Conservation (phyloP, 139 green algal species). For the Micractinium conductrix region DNA sequence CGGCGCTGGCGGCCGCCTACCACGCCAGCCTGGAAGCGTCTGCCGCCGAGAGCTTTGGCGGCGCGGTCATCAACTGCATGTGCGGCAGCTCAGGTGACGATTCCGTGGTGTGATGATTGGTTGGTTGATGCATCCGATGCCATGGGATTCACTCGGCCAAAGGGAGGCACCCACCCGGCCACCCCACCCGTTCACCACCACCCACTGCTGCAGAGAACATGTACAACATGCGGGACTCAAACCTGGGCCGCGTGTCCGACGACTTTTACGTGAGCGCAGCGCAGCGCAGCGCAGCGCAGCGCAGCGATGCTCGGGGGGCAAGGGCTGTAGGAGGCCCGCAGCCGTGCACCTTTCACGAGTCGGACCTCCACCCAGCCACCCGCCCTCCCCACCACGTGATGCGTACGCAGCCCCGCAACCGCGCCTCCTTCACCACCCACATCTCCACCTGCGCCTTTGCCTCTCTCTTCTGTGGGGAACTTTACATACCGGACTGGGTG, state of each 20-base stretch:
- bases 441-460: conserved; percentile 90
- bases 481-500: conserved; percentile 59
- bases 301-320: too few species aligned
- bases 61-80: conserved; percentile 98
- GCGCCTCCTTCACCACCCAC: conserved; percentile 83
- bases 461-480: conserved; percentile 69
- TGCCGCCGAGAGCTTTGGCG: conserved; percentile 82
- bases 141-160: background rate
- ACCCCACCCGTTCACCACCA: background rate
- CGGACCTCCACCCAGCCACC: too few species aligned
- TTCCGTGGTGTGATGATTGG: too few species aligned
- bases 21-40: conserved; percentile 80
- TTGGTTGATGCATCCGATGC: too few species aligned
- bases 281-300: too few species aligned
- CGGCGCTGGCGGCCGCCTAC: conserved; percentile 60
- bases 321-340: background rate
- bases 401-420: conserved; percentile 18
- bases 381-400: too few species aligned
- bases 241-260: conserved; percentile 83
- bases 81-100: conserved; percentile 55
- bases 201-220: conserved; percentile 92
- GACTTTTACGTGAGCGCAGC: conserved; percentile 74
- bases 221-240: conserved; percentile 80
- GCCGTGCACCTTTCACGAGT: background rate
- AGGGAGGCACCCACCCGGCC: too few species aligned